Evolutionary conservation across 306 rosid species (phyloP).

Genomic region (Cyamopsis tetragonoloba): DNA sequence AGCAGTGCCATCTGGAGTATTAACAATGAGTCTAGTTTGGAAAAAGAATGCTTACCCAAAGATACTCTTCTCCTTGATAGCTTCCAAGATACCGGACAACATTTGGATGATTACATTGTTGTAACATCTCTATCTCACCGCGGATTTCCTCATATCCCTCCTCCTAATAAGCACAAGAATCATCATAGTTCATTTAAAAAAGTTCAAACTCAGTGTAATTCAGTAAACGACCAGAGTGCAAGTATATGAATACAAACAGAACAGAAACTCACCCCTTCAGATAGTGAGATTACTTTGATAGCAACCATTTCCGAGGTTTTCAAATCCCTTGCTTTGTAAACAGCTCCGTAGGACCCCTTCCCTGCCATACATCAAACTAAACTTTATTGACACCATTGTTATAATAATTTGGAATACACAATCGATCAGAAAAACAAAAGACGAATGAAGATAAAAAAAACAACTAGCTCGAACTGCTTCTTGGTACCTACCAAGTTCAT

Average conservation of each 20-base stretch:
- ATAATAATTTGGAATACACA: background rate
- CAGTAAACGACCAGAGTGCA: slow-evolving; percentile 2
- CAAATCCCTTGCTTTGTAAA: slow-evolving; percentile 91
- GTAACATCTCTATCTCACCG: slow-evolving; percentile 98
- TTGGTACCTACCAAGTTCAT: slow-evolving; percentile 75
- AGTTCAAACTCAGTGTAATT: slow-evolving; percentile 1
- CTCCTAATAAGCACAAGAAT: slow-evolving; percentile 56
- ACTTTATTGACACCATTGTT: background rate
- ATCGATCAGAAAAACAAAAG: background rate
- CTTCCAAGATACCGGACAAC: slow-evolving; percentile 98
- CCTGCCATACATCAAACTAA: slow-evolving; percentile 45
- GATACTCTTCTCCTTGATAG: slow-evolving; percentile 99
- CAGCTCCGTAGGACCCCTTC: slow-evolving; percentile 96
- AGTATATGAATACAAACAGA: background rate
- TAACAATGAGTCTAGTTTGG: background rate
- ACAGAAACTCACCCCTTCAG: slow-evolving; percentile 71
- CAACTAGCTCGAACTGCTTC: background rate
- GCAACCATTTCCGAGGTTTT: slow-evolving; percentile 95
- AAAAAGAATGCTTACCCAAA: slow-evolving; percentile 67
- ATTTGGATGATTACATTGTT: slow-evolving; percentile 97
- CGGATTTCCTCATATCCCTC: slow-evolving; percentile 98
- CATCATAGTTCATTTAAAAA: slow-evolving; percentile 16
- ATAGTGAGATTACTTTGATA: slow-evolving; percentile 83
- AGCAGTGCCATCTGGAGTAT: background rate
- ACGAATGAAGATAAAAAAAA: background rate